Percentiles rank a stretch among this genome's conserved stretches.
Evolutionary conservation across 176 grass and related monocot genomes (phyloP).

Genomic region (bread wheat (Triticum aestivum)): IWGSC_CS_RefSeq_v2.1 NC_057806.1:392065229-392065728

Average conservation of each 20-base stretch:
- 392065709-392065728: neutral
- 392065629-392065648: neutral
- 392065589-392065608: neutral
- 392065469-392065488: neutral
- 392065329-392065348: conserved; percentile 70
- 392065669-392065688: neutral
- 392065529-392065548: neutral
- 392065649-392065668: conserved; percentile 13
- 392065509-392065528: neutral
- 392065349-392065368: conserved; percentile 60
- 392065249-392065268: neutral
- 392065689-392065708: neutral
- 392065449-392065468: neutral
- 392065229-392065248: conserved; percentile 39
- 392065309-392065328: conserved; percentile 48
- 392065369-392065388: conserved; percentile 70
- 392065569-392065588: neutral
- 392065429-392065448: neutral
- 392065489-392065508: neutral
- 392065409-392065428: conserved; percentile 13
- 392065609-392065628: neutral
- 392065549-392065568: neutral
- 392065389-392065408: conserved; percentile 64
- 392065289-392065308: neutral
- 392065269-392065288: neutral